Evolutionary conservation across 1,139 yeast species (phyloP).

Genomic region (Nakaseomyces delphensis): DNA sequence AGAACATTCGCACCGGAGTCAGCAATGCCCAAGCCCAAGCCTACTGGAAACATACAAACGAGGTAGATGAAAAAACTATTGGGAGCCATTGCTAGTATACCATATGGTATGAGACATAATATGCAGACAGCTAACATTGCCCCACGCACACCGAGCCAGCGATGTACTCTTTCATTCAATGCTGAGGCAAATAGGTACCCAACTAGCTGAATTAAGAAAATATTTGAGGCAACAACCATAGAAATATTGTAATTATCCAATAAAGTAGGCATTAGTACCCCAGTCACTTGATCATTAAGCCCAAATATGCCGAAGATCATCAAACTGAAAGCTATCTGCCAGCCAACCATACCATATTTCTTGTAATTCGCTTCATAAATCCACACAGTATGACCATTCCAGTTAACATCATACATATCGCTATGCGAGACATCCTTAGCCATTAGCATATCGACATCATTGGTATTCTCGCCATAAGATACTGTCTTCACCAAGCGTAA

Average conservation of each 20-base stretch:
- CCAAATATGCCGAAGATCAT: constrained; percentile 29
- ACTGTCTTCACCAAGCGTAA: neutral
- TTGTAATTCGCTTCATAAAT: constrained; percentile 14
- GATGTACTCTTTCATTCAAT: constrained; percentile 25
- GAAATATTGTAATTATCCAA: constrained; percentile 23
- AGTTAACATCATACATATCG: neutral
- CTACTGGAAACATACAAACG: constrained; percentile 38
- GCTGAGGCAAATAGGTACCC: constrained; percentile 28
- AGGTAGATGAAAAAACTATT: constrained; percentile 31
- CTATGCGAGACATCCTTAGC: neutral
- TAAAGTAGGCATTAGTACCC: constrained; percentile 28
- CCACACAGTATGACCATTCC: constrained; percentile 1
- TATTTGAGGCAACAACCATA: constrained; percentile 21
- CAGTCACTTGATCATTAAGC: constrained; percentile 29
- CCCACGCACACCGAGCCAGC: constrained; percentile 24
- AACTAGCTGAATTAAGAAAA: constrained; percentile 25
- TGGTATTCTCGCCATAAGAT: neutral
- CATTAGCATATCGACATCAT: neutral
- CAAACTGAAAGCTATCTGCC: constrained; percentile 25
- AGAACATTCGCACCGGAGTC: constrained; percentile 56
- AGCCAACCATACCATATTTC: constrained; percentile 20
- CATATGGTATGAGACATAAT: constrained; percentile 18
- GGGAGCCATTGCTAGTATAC: constrained; percentile 21
- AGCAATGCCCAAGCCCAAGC: constrained; percentile 51
- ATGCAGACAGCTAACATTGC: constrained; percentile 20